Base-by-base conservation (phyloP, 305 asterid genomes). In the Plantago coronopus region DNA sequence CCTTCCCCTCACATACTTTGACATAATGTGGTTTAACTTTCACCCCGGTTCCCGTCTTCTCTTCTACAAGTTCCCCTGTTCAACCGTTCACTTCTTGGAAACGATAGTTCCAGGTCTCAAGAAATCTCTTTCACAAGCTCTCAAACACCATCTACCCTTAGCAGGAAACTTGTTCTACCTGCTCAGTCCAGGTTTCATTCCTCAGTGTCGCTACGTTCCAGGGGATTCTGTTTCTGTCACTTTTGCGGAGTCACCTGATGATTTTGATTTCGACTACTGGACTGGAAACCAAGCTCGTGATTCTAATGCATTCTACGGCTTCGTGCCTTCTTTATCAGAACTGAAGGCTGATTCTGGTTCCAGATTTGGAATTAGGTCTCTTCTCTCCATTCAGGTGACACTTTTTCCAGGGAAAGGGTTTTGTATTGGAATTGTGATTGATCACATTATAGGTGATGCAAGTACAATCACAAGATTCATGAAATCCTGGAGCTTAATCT, bases 141-240 rank as follows among this genome's bases (percentile, higher is more conserved):
- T 79, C 43, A 22, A 23, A 29, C 49, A 66, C 46, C 77, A 75
- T 20, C 64, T 46, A 9, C 79, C 81, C 17, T 18, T 81, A 0
- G 74, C 76, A 0, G 83, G 86, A 0, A 64, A 75, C 31, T 55
- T 81, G 4, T 11, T 59, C 42, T 23, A 34, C 23, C 81, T 82
- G 3, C 37, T 53, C 7, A 31, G 50, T 20, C 61, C 69, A 1
- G 72, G 54, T 3, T 7, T 6, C 57, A 11, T 23, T 45, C 85
- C 83, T 4, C 72, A 71, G 2, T 31, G 78, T 6, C 71, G 73
- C 15, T 78, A 70, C 9, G 61, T 22, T 17, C 17, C 64, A 14
- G 83, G 87, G 0, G 87, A 81, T 53, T 64, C 83, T 0, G 80
- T 81, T 18, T 14, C 74, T 3, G 38, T 80, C 25, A 78, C 76